Percentiles rank a stretch among this genome's conserved stretches.
phyloP scores from a whole-genome alignment of 176 grass and related monocot genomes.

The Tillandsia fasciculata region DNA sequence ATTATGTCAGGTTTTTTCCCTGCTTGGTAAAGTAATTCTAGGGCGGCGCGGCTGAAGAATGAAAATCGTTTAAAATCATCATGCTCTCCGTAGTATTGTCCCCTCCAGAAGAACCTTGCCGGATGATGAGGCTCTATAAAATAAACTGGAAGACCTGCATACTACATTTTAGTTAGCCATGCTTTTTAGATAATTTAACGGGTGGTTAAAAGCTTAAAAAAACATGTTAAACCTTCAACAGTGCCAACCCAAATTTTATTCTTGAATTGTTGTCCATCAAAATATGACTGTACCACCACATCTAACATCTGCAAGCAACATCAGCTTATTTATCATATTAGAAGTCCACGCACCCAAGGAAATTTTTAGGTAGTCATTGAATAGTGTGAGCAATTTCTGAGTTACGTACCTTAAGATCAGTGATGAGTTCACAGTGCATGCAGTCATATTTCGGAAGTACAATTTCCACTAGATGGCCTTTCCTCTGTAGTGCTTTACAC shows the following conservation, averaged over 20 bases:
- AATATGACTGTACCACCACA: conserved; percentile 69
- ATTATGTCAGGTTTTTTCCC: conserved; percentile 93
- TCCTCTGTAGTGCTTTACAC: conserved; percentile 73
- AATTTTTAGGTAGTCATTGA: not conserved
- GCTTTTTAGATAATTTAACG: not conserved
- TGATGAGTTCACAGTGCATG: conserved; percentile 61
- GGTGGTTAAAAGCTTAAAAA: not conserved
- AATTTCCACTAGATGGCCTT: conserved; percentile 78
- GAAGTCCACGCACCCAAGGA: conserved; percentile 7
- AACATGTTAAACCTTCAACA: conserved; percentile 49
- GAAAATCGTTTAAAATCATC: conserved; percentile 94
- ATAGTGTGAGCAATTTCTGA: conserved; percentile 17
- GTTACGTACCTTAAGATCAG: conserved; percentile 58
- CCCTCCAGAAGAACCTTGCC: conserved; percentile 73
- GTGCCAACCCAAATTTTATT: conserved; percentile 99
- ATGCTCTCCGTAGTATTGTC: conserved; percentile 82
- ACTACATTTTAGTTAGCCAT: conserved; percentile 27
- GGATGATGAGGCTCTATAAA: conserved; percentile 96
- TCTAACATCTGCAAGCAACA: conserved; percentile 50
- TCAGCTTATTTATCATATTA: conserved; percentile 13
- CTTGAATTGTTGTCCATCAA: conserved; percentile 65
- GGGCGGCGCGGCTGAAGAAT: conserved; percentile 80
- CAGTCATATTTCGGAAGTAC: conserved; percentile 97
- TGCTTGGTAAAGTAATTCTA: conserved; percentile 67
- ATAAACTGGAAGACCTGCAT: conserved; percentile 85